Base-by-base conservation (phyloP, 2,329 filamentous ascomycete species). In the Cercospora sojina region DNA sequence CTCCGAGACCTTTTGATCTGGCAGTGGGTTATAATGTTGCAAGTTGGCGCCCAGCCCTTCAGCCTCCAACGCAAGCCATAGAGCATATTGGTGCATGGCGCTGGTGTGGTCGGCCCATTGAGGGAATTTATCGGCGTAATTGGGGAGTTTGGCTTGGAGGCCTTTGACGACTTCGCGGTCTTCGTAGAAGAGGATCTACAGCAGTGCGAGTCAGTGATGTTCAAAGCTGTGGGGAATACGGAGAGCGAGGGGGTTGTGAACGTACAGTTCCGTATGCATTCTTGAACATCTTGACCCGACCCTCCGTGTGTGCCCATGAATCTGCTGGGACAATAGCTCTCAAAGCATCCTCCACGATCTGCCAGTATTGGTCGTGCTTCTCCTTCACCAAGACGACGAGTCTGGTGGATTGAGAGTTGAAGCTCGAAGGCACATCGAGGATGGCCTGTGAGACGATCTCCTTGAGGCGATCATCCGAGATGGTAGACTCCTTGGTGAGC, bases 11-110 rank as follows among this genome's bases (percentile, higher is more conserved):
- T 88, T 87, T 71, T 85, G 83, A 80, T 96, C 90, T 73, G 96
- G 87, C 66, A 97, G 80, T 20, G 92, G 92, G 86, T 92, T 95
- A 85, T 96, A 96, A 83, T 97, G 93, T 85, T 97, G 93, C 62
- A 97, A 85, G 84, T 93, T 96, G 77, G 90, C 91, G 71, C 92
- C 92, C 64, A 96, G 86, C 31, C 93, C 92, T 78, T 95, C 92
- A 67, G 89, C 85, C 81, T 93, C 91, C 65, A 97, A 87, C 3
- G 89, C 91, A 18, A 89, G 89, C 93, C 93, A 97, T 72, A 92
- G 78, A 71, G 87, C 83, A 80, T 87, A 90, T 83, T 97, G 91
- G 76, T 91, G 86, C 88, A 97, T 97, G 79, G 86, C 93, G 77
- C 85, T 86, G 69, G 89, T 88, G 81, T 97, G 92, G 70, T 86